A percentile compares a stretch with the other conserved stretches of the same genome.
These are phyloP conservation scores for Gynochthodes officinalis DNA, from an alignment of 257 asterid genomes.

Conservation along the genomic window DNA sequence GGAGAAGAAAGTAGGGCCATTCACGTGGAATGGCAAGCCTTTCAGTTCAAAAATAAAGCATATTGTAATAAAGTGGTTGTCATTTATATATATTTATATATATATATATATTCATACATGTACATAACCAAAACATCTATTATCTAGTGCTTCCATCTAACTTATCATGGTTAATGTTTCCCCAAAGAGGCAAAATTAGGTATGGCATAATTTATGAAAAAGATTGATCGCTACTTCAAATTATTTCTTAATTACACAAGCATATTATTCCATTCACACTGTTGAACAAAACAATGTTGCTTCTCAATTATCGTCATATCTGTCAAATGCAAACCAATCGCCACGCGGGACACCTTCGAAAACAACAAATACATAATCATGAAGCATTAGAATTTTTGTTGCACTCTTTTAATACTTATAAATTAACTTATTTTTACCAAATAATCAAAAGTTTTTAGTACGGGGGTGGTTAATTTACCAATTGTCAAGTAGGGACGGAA, in stretches of 20 bases:
- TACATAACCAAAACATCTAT: no score
- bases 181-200: not conserved
- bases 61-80: slow-evolving; percentile 16
- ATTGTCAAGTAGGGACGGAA: no score
- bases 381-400: not conserved
- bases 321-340: not conserved
- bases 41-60: slow-evolving; percentile 30
- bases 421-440: not conserved
- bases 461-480: no score
- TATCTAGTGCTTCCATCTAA: not conserved
- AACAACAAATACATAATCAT: not conserved
- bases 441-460: no score
- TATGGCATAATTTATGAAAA: not conserved
- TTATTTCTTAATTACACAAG: not conserved
- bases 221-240: not conserved
- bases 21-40: slow-evolving; percentile 56
- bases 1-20: slow-evolving; percentile 41
- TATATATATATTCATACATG: no score
- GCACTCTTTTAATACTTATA: not conserved
- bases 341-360: not conserved
- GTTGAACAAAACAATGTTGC: not conserved
- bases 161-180: not conserved
- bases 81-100: not conserved
- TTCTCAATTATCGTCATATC: no score
- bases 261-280: not conserved